Evolutionary conservation across 2,329 filamentous ascomycete species (phyloP).

Genomic region (Knoxdaviesia proteae): DNA sequence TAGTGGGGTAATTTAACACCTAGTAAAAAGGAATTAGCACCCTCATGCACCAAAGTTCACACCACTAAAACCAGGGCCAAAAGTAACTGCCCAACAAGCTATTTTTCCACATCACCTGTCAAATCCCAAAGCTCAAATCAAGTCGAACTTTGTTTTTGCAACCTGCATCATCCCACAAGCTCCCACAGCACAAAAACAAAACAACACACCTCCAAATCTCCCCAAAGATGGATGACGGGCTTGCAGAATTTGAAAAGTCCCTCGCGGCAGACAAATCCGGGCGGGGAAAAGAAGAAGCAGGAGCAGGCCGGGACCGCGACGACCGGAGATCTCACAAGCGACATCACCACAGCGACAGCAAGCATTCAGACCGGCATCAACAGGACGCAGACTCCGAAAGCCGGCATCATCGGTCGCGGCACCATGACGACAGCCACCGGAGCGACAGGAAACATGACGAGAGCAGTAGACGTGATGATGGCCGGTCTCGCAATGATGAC

Average conservation of each 20-base stretch:
- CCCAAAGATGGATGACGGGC: slow-evolving; percentile 27
- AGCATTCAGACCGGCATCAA: slow-evolving; percentile 23
- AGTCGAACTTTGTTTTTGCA: too few relatives aligned
- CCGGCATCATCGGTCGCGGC: too few relatives aligned
- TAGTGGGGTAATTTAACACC: too few relatives aligned
- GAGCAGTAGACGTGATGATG: not conserved
- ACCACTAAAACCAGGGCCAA: too few relatives aligned
- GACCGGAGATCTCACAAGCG: slow-evolving; percentile 13
- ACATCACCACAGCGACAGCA: slow-evolving; percentile 7
- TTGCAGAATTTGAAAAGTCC: slow-evolving; percentile 57
- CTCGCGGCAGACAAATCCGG: slow-evolving; percentile 43
- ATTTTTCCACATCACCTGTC: too few relatives aligned
- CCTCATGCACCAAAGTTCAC: too few relatives aligned
- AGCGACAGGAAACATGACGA: not conserved
- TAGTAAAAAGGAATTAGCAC: too few relatives aligned
- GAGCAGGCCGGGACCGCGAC: not conserved
- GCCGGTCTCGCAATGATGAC: too few relatives aligned
- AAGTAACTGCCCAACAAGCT: too few relatives aligned
- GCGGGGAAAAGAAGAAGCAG: slow-evolving; percentile 18
- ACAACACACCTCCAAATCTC: not conserved
- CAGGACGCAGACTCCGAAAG: slow-evolving; percentile 7
- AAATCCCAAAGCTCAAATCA: too few relatives aligned
- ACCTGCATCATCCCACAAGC: not conserved
- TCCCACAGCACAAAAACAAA: not conserved
- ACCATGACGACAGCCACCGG: not conserved